phyloP scores from a whole-genome alignment of 345 rosid genomes.

The Euphorbia pulcherrima region DNA sequence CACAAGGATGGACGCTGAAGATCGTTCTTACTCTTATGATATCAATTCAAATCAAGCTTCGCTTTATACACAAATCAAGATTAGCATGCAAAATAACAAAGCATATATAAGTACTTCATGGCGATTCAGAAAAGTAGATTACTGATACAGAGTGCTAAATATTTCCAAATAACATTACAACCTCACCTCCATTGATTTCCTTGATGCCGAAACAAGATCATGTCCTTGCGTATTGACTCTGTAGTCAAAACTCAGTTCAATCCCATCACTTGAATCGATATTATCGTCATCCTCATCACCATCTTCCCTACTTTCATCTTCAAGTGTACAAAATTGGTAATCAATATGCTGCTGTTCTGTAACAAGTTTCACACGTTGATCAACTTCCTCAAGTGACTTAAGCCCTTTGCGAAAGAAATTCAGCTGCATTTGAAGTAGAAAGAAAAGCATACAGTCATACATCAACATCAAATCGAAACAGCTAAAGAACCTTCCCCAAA shows the following conservation, averaged over 20 bases:
- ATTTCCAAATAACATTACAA: slow-evolving; percentile 5
- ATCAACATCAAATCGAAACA: slow-evolving; percentile 14
- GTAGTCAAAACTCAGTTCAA: slow-evolving; percentile 83
- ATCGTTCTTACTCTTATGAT: neutral
- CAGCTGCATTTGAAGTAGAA: slow-evolving; percentile 49
- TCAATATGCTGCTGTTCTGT: slow-evolving; percentile 81
- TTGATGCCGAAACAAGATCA: slow-evolving; percentile 46
- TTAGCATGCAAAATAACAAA: neutral
- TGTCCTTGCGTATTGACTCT: slow-evolving; percentile 44
- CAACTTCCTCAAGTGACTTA: slow-evolving; percentile 79
- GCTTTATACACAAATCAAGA: neutral
- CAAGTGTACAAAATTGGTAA: slow-evolving; percentile 64
- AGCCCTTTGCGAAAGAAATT: slow-evolving; percentile 75
- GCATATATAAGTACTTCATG: neutral
- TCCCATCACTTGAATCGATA: slow-evolving; percentile 41
- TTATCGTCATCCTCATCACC: slow-evolving; percentile 47
- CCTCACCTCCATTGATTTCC: slow-evolving; percentile 68
- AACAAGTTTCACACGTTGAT: slow-evolving; percentile 55
- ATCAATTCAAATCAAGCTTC: neutral
- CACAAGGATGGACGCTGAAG: neutral
- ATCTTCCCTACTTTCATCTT: slow-evolving; percentile 59
- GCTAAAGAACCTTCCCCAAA: neutral
- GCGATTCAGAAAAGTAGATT: neutral
- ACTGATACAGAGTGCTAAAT: neutral
- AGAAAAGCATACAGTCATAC: slow-evolving; percentile 7